These are phyloP conservation scores for Lepidium aucheri DNA, from an alignment of 345 rosid genomes.

Conservation along the genomic window DNA sequence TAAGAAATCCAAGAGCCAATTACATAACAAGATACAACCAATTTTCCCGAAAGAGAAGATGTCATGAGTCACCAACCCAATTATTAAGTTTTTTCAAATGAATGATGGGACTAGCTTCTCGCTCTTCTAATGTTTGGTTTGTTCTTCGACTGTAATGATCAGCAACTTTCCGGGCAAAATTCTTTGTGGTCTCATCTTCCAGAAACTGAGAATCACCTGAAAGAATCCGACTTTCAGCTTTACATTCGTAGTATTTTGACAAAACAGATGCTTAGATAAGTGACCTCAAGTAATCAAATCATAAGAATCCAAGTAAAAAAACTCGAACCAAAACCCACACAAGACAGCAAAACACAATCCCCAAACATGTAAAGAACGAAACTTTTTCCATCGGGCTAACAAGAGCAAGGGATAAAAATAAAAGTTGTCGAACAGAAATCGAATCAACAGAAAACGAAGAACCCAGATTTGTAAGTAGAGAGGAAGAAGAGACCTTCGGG, in stretches of 20 bases:
- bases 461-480: background rate
- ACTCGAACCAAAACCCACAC: background rate
- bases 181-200: slow-evolving; percentile 59
- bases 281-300: background rate
- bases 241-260: background rate
- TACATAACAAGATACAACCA: background rate
- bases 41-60: background rate
- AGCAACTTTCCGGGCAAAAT: slow-evolving; percentile 69
- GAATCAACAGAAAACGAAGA: slow-evolving; percentile 1
- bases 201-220: slow-evolving; percentile 56
- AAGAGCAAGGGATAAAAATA: background rate
- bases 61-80: slow-evolving; percentile 49
- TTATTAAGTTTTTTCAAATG: slow-evolving; percentile 94
- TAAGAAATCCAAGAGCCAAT: background rate
- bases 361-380: background rate
- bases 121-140: slow-evolving; percentile 88
- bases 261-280: background rate
- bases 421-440: background rate
- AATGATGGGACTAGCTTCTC: slow-evolving; percentile 97
- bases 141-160: slow-evolving; percentile 97
- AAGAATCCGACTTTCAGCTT: slow-evolving; percentile 12
- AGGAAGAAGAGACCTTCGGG: slow-evolving; percentile 46
- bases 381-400: background rate
- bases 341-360: background rate
- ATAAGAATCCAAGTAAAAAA: background rate